Percentiles rank a stretch among this genome's conserved stretches.
Evolutionary conservation across 768 basidiomycete species (phyloP).

Genomic region (Lactifluus hygrophoroides): DNA sequence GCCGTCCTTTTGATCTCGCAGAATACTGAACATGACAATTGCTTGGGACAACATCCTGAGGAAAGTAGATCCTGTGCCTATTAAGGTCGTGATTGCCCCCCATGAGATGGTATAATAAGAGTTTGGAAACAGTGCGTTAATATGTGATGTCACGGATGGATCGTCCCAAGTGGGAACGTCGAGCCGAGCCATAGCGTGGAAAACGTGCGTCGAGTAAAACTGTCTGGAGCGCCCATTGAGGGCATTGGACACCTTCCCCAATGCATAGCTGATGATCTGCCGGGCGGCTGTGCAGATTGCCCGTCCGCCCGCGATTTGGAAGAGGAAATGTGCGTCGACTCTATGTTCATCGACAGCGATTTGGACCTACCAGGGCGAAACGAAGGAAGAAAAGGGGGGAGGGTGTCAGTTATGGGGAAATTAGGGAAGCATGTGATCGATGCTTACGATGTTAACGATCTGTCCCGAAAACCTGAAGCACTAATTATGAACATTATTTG

Average conservation of each 20-base stretch:
- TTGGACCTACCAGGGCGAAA: slow-evolving; percentile 2
- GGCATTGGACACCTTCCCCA: slow-evolving; percentile 33
- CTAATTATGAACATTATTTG: background rate
- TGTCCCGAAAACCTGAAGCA: slow-evolving; percentile 10
- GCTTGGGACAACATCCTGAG: slow-evolving; percentile 53
- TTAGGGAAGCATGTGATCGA: background rate
- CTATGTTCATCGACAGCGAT: slow-evolving; percentile 12
- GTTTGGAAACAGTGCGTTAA: slow-evolving; percentile 43
- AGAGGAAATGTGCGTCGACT: slow-evolving; percentile 11
- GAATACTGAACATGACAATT: slow-evolving; percentile 48
- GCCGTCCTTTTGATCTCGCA: slow-evolving; percentile 57
- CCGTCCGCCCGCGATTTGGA: slow-evolving; percentile 35
- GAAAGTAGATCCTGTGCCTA: slow-evolving; percentile 35
- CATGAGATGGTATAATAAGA: slow-evolving; percentile 43
- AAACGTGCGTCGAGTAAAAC: slow-evolving; percentile 55
- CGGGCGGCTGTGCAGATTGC: slow-evolving; percentile 40
- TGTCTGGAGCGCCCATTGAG: slow-evolving; percentile 52
- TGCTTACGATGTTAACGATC: slow-evolving; percentile 22
- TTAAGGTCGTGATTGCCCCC: slow-evolving; percentile 41
- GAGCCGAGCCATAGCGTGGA: slow-evolving; percentile 57
- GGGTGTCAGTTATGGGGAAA: background rate
- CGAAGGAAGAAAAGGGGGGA: too few species aligned
- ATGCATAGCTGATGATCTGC: slow-evolving; percentile 37
- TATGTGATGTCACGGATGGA: slow-evolving; percentile 52
- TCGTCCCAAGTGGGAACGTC: slow-evolving; percentile 73